Percentiles rank a stretch among this genome's conserved stretches.
Conservation (phyloP, 306 rosid genomes). For the Vigna angularis region DNA sequence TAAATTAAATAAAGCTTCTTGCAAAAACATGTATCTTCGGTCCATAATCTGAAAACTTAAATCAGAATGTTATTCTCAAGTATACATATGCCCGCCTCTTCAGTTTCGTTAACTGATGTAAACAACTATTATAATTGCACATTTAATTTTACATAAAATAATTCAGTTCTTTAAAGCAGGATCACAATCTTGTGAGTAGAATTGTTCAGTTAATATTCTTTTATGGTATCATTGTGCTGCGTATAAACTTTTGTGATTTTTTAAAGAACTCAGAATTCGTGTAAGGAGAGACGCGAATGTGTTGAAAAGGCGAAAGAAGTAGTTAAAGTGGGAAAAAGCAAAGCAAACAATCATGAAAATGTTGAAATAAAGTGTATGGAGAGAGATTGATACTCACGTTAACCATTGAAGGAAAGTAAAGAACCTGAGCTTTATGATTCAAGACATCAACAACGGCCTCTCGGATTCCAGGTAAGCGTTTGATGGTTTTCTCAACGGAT, state of each 20-base stretch:
- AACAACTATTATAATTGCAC: too few species aligned
- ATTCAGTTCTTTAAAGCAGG: background rate
- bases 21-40: background rate
- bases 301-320: background rate
- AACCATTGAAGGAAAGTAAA: constrained; percentile 55
- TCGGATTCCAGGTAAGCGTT: constrained; percentile 75
- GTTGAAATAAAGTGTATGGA: background rate
- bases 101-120: background rate
- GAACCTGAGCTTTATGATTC: constrained; percentile 69
- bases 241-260: background rate
- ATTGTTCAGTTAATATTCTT: background rate
- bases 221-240: too few species aligned
- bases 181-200: background rate
- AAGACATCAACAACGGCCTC: constrained; percentile 74
- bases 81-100: background rate
- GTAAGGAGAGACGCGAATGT: background rate
- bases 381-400: constrained; percentile 50
- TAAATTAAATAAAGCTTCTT: background rate
- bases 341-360: background rate
- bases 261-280: background rate
- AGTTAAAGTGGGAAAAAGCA: background rate
- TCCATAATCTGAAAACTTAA: background rate
- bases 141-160: background rate
- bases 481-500: constrained; percentile 73
- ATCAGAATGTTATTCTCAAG: background rate